A percentile compares a stretch with the other conserved stretches of the same genome.
Conservation (phyloP, 75 land plant genomes). For the Larix kaempferi region DNA sequence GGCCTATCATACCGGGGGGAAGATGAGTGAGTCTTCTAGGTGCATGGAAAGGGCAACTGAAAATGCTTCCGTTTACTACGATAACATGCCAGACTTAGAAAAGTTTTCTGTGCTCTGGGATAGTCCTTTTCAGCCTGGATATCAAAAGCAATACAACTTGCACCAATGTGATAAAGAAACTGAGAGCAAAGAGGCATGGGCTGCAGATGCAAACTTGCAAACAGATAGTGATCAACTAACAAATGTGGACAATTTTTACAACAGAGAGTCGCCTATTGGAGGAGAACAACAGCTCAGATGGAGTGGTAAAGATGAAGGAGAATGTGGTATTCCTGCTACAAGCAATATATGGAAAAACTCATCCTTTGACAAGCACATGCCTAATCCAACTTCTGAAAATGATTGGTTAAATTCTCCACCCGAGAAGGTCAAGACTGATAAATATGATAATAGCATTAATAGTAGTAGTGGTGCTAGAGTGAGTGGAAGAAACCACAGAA, state of each 20-base stretch:
- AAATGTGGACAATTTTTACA: slow-evolving; percentile 22
- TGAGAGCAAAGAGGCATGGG: slow-evolving; percentile 11
- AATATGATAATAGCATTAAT: slow-evolving; percentile 1
- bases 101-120: slow-evolving; percentile 36
- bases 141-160: slow-evolving; percentile 1
- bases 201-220: slow-evolving; percentile 14
- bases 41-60: slow-evolving; percentile 15
- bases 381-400: slow-evolving; percentile 20
- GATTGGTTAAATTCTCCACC: slow-evolving; percentile 18
- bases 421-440: slow-evolving; percentile 22
- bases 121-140: slow-evolving; percentile 19
- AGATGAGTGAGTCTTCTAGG: slow-evolving; percentile 13
- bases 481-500: slow-evolving; percentile 3
- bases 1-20: slow-evolving; percentile 7
- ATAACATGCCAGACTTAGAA: slow-evolving; percentile 22
- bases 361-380: slow-evolving; percentile 13
- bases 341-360: slow-evolving; percentile 3
- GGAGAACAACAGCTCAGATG: slow-evolving; percentile 17
- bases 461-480: background rate
- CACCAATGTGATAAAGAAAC: slow-evolving; percentile 1
- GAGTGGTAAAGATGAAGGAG: slow-evolving; percentile 5
- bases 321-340: background rate
- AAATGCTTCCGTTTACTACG: slow-evolving; percentile 19
- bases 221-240: slow-evolving; percentile 8
- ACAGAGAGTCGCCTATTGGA: slow-evolving; percentile 23